Evolutionary conservation across 768 basidiomycete species (phyloP).

Genomic region (Naganishia kalamii): DNA sequence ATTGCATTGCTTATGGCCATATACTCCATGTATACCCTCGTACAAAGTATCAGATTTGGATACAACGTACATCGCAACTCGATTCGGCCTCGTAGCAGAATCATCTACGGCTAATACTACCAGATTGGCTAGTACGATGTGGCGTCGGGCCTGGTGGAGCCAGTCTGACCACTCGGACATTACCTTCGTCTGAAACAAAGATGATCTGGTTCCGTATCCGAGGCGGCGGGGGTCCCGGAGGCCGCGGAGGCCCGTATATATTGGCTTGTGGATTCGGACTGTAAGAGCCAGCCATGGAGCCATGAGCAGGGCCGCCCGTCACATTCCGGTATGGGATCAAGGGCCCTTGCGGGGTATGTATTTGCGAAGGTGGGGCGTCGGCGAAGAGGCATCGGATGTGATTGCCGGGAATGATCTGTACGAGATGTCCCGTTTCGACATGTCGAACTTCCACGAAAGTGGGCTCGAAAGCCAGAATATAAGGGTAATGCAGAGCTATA

Average conservation of each 20-base stretch:
- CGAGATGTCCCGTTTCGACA: conserved; percentile 82
- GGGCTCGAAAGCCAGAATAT: conserved; percentile 91
- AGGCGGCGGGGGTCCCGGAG: conserved; percentile 21
- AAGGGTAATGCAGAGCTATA: conserved; percentile 88
- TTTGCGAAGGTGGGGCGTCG: conserved; percentile 80
- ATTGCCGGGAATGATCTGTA: conserved; percentile 90
- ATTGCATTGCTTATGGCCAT: neutral
- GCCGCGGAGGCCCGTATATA: conserved; percentile 35
- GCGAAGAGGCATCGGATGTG: conserved; percentile 86
- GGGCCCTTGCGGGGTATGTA: conserved; percentile 51
- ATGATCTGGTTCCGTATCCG: conserved; percentile 60
- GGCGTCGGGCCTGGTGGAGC: conserved; percentile 22
- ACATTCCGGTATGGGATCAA: conserved; percentile 41
- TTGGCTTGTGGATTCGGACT: conserved; percentile 22
- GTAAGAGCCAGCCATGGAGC: neutral
- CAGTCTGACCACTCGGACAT: conserved; percentile 45
- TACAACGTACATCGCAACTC: neutral
- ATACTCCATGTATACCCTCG: neutral
- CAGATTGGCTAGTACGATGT: neutral
- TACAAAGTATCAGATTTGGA: neutral
- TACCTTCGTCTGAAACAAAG: conserved; percentile 73
- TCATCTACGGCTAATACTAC: conserved; percentile 16
- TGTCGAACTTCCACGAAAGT: conserved; percentile 94
- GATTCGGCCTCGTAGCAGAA: neutral
- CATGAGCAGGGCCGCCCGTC: conserved; percentile 9